A percentile compares a stretch with the other conserved stretches of the same genome.
Evolutionary conservation across 1,284 basidiomycete species (phyloP).

Genomic region (Pholiota adiposa): DNA sequence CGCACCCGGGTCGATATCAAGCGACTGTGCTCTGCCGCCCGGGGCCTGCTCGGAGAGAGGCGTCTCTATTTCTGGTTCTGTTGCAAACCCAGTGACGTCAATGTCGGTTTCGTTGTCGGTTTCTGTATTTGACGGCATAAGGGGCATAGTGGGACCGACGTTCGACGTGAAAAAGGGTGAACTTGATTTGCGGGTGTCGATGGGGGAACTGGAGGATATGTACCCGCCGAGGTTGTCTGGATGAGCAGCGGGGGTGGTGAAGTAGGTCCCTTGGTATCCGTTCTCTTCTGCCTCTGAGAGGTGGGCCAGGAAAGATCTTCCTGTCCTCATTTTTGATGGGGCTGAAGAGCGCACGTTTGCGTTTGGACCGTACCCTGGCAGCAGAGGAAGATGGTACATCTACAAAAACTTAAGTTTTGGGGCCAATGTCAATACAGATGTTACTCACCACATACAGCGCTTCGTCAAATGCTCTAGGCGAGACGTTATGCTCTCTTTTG

Average conservation of each 20-base stretch:
- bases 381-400: constrained; percentile 91
- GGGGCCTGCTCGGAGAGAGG: constrained; percentile 12
- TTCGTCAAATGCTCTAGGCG: constrained; percentile 90
- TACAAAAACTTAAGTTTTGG: constrained; percentile 29
- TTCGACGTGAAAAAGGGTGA: background rate
- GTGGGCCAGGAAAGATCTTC: constrained; percentile 63
- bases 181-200: constrained; percentile 32
- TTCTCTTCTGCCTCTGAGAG: constrained; percentile 90
- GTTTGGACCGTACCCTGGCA: constrained; percentile 89
- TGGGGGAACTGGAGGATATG: constrained; percentile 55
- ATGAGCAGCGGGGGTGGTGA: constrained; percentile 46
- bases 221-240: constrained; percentile 52
- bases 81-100: constrained; percentile 18
- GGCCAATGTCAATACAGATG: constrained; percentile 7
- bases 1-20: constrained; percentile 21
- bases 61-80: constrained; percentile 20
- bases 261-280: constrained; percentile 88
- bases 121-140: constrained; percentile 5
- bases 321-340: constrained; percentile 55
- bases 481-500: constrained; percentile 92
- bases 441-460: constrained; percentile 85
- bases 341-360: constrained; percentile 86
- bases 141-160: background rate
- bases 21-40: background rate
- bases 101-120: constrained; percentile 23